Conservation (phyloP, 257 asterid genomes). For the Echium plantagineum region DNA sequence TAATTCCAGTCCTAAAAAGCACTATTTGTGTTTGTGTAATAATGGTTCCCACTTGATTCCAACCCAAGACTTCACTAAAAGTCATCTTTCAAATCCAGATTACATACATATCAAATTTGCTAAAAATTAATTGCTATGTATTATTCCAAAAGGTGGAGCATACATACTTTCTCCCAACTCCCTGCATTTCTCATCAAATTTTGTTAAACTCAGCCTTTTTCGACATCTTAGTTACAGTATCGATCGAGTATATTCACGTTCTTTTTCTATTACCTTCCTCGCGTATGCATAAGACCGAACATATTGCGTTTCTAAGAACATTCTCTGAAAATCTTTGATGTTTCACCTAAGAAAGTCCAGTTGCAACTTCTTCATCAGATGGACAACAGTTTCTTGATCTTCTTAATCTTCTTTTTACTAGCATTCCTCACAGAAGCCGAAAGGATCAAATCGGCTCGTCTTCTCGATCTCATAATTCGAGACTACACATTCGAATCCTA, state of each 20-base stretch:
- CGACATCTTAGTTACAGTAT: no score
- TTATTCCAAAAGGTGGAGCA: no score
- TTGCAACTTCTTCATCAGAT: slow-evolving; percentile 26
- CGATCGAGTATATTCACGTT: no score
- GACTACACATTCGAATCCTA: slow-evolving; percentile 56
- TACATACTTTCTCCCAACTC: no score
- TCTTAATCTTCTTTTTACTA: slow-evolving; percentile 25
- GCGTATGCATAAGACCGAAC: no score
- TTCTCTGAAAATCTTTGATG: slow-evolving; percentile 5
- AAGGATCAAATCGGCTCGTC: slow-evolving; percentile 54
- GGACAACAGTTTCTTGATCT: slow-evolving; percentile 25
- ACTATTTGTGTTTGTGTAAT: no score
- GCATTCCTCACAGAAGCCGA: slow-evolving; percentile 23
- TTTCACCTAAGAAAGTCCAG: slow-evolving; percentile 12
- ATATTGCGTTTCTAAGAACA: no score
- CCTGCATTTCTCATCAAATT: no score
- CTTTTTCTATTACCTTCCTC: no score
- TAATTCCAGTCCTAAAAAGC: no score
- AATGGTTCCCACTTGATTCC: slow-evolving; percentile 1
- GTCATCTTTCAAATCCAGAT: neutral
- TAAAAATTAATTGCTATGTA: no score
- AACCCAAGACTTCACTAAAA: neutral
- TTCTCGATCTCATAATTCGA: slow-evolving; percentile 53
- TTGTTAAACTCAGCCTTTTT: neutral
- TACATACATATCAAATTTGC: neutral